Base-by-base conservation (phyloP, 352 stramenopile species). In the Globisporangium carolinianum region DNA sequence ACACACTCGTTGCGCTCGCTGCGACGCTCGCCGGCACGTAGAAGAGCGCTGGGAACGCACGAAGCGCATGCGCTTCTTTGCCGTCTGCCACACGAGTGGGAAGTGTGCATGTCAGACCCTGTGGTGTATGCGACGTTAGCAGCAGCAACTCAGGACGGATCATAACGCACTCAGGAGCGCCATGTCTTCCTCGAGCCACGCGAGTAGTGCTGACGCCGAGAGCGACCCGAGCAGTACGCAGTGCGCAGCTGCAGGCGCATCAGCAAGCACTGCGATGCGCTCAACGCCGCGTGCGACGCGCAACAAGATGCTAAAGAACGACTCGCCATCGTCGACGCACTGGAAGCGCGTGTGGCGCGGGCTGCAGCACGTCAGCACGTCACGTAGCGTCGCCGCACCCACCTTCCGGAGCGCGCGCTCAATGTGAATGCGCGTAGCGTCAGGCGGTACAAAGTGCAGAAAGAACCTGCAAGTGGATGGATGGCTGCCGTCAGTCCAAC, bases 151-250 rank as follows among this genome's bases (percentile, higher is more conserved):
- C 18, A 5, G 38, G 39, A 43, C 7, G 39, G 1, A 1, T 14
- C 39, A 43, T 12, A 43, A 65, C 76, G 57, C 67, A 88, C 77
- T 84, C 51, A 88, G 57, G 2, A 87, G 53, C 15, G 73, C 70
- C 24, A 86, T 48, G 41, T 88, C 76, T n/a, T 83, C 62, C 3
- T 79, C 61, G 10, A 88, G 58, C 77, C 80, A 90, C 39, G 67
- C 46, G 15, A 90, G 58, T 10, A 83, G 50, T 42, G 81, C 76
- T 24, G 76, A 69, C 0, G 71, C 63, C 35, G 65, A 70, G 18
- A 88, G 49, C 39, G 50, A 65, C 0, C 77, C 80, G 0, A 86
- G 70, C 24, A 88, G 55, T 3, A 66, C 47, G 42, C 69, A 68
- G 24, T 46, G 58, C 3, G 17, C 0, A 14, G 56, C 46, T 18